Base-by-base conservation (phyloP, 139 green algal species). In the Ostreobium quekettii region DNA sequence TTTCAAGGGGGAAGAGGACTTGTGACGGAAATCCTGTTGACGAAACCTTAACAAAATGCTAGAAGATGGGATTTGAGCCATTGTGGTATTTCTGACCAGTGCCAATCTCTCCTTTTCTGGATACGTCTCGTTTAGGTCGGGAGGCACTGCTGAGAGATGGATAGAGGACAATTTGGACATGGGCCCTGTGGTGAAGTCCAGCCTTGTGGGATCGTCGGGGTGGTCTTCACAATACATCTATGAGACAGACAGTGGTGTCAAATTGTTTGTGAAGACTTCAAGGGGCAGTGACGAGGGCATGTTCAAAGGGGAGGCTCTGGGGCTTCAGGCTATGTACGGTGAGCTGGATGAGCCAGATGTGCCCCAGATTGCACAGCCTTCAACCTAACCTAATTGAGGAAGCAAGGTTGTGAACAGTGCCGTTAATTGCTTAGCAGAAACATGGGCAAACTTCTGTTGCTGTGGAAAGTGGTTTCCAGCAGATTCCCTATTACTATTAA, bases 261-360 rank as follows among this genome's bases (percentile, higher is more conserved):
- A 78, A 32, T 87, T 82, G 26, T 97, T 97, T 79, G 88, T 92
- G 3, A 97, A 97, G 81, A 82, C 79, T 2, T 64, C 82, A 1
- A n/a, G 37, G 15, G 68, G 72, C 5, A 70, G 71, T 29, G 72
- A 80, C 29, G 78, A 83, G 24, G 53, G 39, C 36, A 97, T 97
- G 92, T 97, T 97, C 72, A 67, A 79, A 15, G 89, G 89, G 1
- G 92, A 97, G 72, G 83, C 82, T 0, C 64, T 89, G 35, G 89
- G 89, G 6, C 78, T 97, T 33, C 69, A 86, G 28, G 91, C 91
- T 26, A 86, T 97, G 82, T 79, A 86, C 46, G 85, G 85, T 90
- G 65, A 39, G 76, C 2, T 4, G 4, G 22, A 47, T 7, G 6
- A 28, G 4, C 29, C 26, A 47, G 29, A 6, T 28, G n/a, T n/a